A percentile compares a stretch with the other conserved stretches of the same genome.
These are phyloP conservation scores for Blakeslea trispora DNA, from an alignment of 371 early-diverging fungal genomes.

Conservation along the genomic window DNA sequence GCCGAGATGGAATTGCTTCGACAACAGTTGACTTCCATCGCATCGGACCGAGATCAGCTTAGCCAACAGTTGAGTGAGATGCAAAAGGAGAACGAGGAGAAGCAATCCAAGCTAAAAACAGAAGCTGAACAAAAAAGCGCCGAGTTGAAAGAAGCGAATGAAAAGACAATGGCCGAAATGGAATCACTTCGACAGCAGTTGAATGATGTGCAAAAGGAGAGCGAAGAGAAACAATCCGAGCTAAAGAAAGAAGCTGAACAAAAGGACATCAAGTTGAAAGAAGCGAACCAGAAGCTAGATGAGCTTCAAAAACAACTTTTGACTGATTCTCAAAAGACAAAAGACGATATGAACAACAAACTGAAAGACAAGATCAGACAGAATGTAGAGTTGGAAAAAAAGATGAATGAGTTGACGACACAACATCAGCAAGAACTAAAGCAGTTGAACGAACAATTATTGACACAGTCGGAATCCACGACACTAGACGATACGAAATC, in stretches of 20 bases:
- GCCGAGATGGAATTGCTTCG: constrained; percentile 23
- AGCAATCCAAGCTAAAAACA: neutral
- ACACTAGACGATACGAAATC: neutral
- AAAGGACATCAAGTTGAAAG: constrained; percentile 16
- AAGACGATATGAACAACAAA: constrained; percentile 20
- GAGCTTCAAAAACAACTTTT: constrained; percentile 4
- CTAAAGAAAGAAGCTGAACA: constrained; percentile 15
- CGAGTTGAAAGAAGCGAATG: constrained; percentile 12
- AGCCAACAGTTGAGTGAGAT: neutral
- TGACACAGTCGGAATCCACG: neutral
- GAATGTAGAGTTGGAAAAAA: constrained; percentile 22
- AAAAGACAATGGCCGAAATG: constrained; percentile 19
- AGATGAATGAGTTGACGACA: constrained; percentile 5
- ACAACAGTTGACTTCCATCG: no score
- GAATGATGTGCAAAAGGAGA: constrained; percentile 8
- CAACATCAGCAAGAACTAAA: neutral
- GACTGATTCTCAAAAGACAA: constrained; percentile 53
- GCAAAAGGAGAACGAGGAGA: no score
- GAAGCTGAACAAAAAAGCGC: constrained; percentile 20
- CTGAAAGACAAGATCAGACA: constrained; percentile 11
- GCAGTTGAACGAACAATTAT: neutral
- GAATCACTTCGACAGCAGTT: constrained; percentile 7
- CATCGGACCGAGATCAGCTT: neutral
- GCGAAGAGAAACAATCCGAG: neutral
- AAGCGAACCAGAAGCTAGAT: constrained; percentile 1